Base-by-base conservation (phyloP, 2,329 filamentous ascomycete genomes). In the Ophiocordyceps sinensis region DNA sequence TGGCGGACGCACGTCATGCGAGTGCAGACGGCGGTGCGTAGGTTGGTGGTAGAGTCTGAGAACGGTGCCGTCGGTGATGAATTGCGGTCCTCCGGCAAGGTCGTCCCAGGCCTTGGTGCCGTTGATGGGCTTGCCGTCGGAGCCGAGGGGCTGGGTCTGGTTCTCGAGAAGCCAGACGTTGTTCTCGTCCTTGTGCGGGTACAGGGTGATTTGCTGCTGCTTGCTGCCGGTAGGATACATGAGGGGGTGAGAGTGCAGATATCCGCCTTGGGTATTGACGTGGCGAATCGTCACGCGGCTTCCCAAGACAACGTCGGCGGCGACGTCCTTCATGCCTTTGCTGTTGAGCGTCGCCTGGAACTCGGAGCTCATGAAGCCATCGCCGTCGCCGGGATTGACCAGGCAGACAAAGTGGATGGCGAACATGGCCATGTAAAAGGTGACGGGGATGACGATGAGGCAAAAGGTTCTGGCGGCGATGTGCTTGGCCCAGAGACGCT, bases 281-380 rank as follows among this genome's bases (percentile, higher is more conserved):
- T 98, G 91, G 51, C 91, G 84, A 52, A 98, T 74, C 48, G 71
- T 79, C 53, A 98, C 74, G 48, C 84, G 77, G 59, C 87, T 94
- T 44, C 91, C 91, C 54, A 91, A 82, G 26, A 83, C 80, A 44
- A 98, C 82, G 63, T 98, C 88, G 28, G 85, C 91, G 2, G 91
- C 82, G 5, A 94, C 87, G 61, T 94, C 87, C 58, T 86, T 81
- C 91, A 98, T 98, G 41, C 77, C 80, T 70, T 96, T 98, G 54
- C 79, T 88, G 67, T 96, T 98, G 50, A 98, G 71, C 2, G 91
- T 96, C 28, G 91, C 84, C 66, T 98, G 91, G 70, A 98, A 98
- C 58, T 98, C 91, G 42, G 89, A 94, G 57, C 88, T 95, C 91
- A 98, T 98, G 70, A 98, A 98, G 42, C 91, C 91, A 62, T 98